These are phyloP conservation scores for Globisporangium canariense DNA, from an alignment of 352 stramenopile genomes.

Conservation along the genomic window DNA sequence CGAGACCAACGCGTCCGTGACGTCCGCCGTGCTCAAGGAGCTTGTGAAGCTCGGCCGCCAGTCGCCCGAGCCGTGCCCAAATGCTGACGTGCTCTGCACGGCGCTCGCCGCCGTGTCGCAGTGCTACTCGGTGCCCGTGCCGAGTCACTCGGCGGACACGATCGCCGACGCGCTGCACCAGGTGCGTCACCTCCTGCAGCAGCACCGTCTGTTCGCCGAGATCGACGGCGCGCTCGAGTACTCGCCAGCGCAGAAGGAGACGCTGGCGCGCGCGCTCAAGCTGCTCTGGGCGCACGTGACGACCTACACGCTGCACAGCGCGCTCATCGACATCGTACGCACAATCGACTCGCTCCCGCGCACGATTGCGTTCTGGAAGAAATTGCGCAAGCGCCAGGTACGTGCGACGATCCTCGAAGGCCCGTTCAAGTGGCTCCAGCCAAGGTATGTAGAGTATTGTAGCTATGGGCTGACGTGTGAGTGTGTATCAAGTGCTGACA, in stretches of 20 bases:
- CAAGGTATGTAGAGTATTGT: conserved; percentile 26
- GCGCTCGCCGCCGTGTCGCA: conserved; percentile 40
- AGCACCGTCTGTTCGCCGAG: conserved; percentile 31
- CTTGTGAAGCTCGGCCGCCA: conserved; percentile 13
- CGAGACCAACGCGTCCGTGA: conserved; percentile 9
- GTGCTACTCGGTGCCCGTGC: conserved; percentile 44
- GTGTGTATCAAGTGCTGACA: background rate
- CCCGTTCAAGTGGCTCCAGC: conserved; percentile 61
- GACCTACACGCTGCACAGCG: conserved; percentile 53
- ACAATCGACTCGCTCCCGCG: conserved; percentile 74
- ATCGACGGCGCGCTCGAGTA: conserved; percentile 17
- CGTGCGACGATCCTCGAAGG: conserved; percentile 49
- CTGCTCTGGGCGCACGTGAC: conserved; percentile 63
- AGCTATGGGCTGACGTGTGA: no score
- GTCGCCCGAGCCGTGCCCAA: conserved; percentile 14
- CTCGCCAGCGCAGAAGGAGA: conserved; percentile 21
- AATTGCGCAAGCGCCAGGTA: conserved; percentile 37
- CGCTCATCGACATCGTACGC: conserved; percentile 54
- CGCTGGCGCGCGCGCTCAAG: conserved; percentile 34
- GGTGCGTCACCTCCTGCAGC: conserved; percentile 38
- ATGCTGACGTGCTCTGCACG: conserved; percentile 33
- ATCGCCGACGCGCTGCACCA: conserved; percentile 39
- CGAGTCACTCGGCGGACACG: conserved; percentile 27
- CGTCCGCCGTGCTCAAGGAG: conserved; percentile 14
- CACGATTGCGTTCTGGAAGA: conserved; percentile 67